Percentiles rank a stretch among this genome's conserved stretches.
Conservation (phyloP, 208 protist species). For the Crithidia bombi region DNA sequence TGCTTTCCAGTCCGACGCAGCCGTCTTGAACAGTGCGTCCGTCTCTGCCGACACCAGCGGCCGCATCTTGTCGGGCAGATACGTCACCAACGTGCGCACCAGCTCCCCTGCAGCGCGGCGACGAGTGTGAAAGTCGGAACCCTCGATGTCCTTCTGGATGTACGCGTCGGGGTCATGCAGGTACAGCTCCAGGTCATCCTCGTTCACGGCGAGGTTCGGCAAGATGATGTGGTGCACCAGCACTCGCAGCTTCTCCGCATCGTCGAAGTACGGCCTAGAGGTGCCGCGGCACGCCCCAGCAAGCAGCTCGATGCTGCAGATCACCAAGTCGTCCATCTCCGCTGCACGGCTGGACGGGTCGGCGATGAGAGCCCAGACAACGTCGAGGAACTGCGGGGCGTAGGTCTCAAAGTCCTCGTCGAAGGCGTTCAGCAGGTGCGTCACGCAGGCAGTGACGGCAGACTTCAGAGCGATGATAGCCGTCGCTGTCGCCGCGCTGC, state of each 20-base stretch:
- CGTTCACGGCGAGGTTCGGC: constrained; percentile 92
- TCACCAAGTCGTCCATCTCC: constrained; percentile 86
- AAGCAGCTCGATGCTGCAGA: constrained; percentile 91
- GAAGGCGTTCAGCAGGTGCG: constrained; percentile 91
- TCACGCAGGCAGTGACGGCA: constrained; percentile 84
- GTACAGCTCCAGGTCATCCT: constrained; percentile 94
- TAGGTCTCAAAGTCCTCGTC: constrained; percentile 94
- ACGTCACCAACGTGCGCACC: constrained; percentile 84
- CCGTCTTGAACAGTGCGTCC: constrained; percentile 58
- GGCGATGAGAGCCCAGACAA: constrained; percentile 89
- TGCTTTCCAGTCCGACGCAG: constrained; percentile 87
- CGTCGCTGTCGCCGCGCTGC: not conserved
- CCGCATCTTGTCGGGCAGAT: constrained; percentile 62
- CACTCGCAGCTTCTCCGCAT: constrained; percentile 62
- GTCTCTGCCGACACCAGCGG: constrained; percentile 67
- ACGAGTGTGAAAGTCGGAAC: constrained; percentile 93
- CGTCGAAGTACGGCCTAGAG: constrained; percentile 80
- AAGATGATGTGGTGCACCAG: constrained; percentile 94
- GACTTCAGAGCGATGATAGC: constrained; percentile 86
- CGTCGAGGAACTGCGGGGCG: constrained; percentile 83
- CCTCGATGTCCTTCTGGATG: constrained; percentile 97
- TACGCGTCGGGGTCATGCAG: constrained; percentile 95
- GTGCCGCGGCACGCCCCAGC: constrained; percentile 79
- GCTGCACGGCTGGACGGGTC: constrained; percentile 41
- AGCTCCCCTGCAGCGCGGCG: constrained; percentile 92